Evolutionary conservation across 768 basidiomycete genomes (phyloP).

Genomic region (Hypholoma fasciculare): DNA sequence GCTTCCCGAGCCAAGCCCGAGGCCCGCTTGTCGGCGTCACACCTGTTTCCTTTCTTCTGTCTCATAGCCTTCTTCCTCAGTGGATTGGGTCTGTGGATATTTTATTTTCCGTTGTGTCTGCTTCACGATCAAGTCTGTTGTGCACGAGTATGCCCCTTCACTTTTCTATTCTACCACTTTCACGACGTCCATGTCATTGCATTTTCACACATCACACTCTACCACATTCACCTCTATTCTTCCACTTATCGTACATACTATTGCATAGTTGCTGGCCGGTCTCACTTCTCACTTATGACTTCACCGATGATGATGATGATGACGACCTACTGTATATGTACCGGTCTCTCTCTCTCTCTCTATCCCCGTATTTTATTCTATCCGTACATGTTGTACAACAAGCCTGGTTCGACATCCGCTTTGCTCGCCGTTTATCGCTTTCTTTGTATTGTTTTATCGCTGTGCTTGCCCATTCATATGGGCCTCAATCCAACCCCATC

Average conservation of each 20-base stretch:
- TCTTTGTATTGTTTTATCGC: neutral
- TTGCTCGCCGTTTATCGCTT: neutral
- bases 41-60: slow-evolving; percentile 1
- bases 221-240: neutral
- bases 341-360: neutral
- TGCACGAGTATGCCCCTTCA: neutral
- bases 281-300: slow-evolving; percentile 2
- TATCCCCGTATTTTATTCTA: slow-evolving; percentile 2
- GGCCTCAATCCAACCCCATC: neutral
- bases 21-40: too few species aligned
- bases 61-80: neutral
- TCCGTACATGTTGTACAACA: slow-evolving; percentile 9
- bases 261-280: slow-evolving; percentile 6
- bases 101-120: neutral
- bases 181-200: neutral
- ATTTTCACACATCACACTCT: neutral
- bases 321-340: neutral
- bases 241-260: neutral
- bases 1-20: neutral
- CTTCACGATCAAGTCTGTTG: neutral
- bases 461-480: neutral
- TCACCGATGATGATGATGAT: neutral
- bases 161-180: slow-evolving; percentile 1
- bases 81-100: neutral
- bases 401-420: slow-evolving; percentile 1